phyloP scores from a whole-genome alignment of 2,329 filamentous ascomycete genomes.

The Ilyonectria sp. region DNA sequence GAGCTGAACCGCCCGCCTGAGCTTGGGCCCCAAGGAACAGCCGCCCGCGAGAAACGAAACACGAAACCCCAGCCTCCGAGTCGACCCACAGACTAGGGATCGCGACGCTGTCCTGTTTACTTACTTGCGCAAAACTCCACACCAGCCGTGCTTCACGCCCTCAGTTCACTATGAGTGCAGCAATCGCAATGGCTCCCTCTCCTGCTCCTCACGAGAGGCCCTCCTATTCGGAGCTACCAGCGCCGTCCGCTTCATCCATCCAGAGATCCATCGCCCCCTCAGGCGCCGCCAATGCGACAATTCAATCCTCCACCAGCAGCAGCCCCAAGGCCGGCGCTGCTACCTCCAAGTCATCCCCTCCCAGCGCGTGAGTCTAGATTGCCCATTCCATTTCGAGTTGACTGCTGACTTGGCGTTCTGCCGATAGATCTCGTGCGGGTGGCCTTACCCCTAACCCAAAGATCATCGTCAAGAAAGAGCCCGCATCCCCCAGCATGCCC shows the following conservation, averaged over 20 bases:
- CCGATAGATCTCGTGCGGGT: conserved; percentile 63
- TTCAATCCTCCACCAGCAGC: conserved; percentile 66
- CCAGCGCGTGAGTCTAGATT: conserved; percentile 69
- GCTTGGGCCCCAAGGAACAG: conserved; percentile 28
- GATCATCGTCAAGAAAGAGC: conserved; percentile 97
- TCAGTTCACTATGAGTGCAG: conserved; percentile 73
- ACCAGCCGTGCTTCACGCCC: conserved; percentile 38
- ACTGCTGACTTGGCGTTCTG: conserved; percentile 33
- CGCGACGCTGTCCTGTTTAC: conserved; percentile 26
- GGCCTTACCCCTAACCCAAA: conserved; percentile 80
- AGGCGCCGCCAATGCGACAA: conserved; percentile 59
- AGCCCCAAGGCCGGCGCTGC: conserved; percentile 64
- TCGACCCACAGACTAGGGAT: conserved; percentile 21
- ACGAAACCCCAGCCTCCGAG: conserved; percentile 7
- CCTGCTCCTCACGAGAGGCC: conserved; percentile 77
- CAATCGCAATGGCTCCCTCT: conserved; percentile 78
- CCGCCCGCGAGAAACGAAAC: conserved; percentile 26
- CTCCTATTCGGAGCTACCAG: conserved; percentile 66
- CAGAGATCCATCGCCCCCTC: conserved; percentile 57
- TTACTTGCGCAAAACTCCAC: conserved; percentile 34
- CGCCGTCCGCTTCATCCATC: conserved; percentile 58
- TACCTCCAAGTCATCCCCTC: conserved; percentile 69
- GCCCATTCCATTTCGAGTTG: conserved; percentile 26
- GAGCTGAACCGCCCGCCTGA: conserved; percentile 28
- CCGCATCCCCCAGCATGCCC: conserved; percentile 85